Conservation (phyloP, 1,284 basidiomycete species). For the Taiwanofungus camphoratus region DNA sequence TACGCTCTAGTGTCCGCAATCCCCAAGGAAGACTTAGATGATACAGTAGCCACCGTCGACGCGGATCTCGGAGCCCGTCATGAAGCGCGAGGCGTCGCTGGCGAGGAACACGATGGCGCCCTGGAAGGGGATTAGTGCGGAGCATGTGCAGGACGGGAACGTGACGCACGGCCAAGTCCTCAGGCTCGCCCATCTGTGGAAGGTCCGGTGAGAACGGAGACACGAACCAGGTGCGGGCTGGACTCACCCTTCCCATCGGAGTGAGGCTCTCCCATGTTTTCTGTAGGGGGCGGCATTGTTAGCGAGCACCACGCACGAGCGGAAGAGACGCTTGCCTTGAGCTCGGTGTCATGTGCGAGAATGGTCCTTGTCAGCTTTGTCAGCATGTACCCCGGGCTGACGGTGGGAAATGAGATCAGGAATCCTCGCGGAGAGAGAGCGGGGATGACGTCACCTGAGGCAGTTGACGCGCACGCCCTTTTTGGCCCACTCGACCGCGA, state of each 20-base stretch:
- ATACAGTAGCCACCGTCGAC: conserved; percentile 84
- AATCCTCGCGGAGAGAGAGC: too few relatives aligned
- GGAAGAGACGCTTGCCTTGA: conserved; percentile 41
- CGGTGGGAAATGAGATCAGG: conserved; percentile 8
- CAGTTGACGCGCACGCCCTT: conserved; percentile 79
- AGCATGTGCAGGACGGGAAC: background rate
- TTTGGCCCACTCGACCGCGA: conserved; percentile 90
- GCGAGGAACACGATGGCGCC: conserved; percentile 83
- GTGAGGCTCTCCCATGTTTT: conserved; percentile 89
- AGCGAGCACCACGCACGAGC: conserved; percentile 8
- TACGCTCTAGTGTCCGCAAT: background rate
- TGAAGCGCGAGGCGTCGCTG: conserved; percentile 81
- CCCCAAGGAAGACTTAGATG: conserved; percentile 37
- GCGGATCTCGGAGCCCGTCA: conserved; percentile 80
- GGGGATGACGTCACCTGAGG: conserved; percentile 46
- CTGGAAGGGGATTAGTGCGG: conserved; percentile 29
- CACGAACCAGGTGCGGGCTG: conserved; percentile 1
- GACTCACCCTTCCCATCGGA: conserved; percentile 77
- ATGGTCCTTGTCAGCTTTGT: conserved; percentile 84
- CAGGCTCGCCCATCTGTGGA: conserved; percentile 67
- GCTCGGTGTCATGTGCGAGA: conserved; percentile 63
- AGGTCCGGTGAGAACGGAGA: conserved; percentile 9
- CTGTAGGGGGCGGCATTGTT: conserved; percentile 30
- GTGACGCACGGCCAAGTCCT: conserved; percentile 60
- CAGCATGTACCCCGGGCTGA: conserved; percentile 84